Conservation (phyloP, 176 grass and related monocot species). For the Dendrocalamus sinicus region DNA sequence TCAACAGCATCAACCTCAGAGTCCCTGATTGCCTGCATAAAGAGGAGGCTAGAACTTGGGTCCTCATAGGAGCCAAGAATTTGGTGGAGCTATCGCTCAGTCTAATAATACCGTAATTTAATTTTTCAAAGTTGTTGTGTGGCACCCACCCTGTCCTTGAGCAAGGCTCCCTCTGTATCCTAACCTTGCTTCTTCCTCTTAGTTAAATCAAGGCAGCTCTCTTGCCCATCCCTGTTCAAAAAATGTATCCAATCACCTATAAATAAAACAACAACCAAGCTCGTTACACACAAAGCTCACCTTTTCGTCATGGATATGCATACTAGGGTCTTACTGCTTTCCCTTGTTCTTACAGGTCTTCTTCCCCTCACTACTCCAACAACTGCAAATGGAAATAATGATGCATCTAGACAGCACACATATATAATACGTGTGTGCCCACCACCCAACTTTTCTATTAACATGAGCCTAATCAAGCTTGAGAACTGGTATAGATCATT, state of each 20-base stretch:
- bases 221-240: no score
- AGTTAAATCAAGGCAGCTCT: no score
- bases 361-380: background rate
- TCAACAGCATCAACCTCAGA: no score
- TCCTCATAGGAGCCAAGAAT: no score
- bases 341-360: background rate
- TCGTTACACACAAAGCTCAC: background rate
- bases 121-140: no score
- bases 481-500: conserved; percentile 60
- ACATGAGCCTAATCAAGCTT: background rate
- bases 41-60: no score
- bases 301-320: background rate
- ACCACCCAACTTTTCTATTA: conserved; percentile 13
- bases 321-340: conserved; percentile 9
- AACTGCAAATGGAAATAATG: background rate
- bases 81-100: no score
- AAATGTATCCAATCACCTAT: background rate
- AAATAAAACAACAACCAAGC: background rate
- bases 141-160: no score
- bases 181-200: no score
- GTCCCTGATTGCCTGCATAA: no score
- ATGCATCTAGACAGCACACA: background rate
- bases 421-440: conserved; percentile 49
- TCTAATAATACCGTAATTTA: no score
- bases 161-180: no score